These are phyloP conservation scores for Parachlorella kessleri DNA, from an alignment of 139 green algal genomes.

Conservation along the genomic window DNA sequence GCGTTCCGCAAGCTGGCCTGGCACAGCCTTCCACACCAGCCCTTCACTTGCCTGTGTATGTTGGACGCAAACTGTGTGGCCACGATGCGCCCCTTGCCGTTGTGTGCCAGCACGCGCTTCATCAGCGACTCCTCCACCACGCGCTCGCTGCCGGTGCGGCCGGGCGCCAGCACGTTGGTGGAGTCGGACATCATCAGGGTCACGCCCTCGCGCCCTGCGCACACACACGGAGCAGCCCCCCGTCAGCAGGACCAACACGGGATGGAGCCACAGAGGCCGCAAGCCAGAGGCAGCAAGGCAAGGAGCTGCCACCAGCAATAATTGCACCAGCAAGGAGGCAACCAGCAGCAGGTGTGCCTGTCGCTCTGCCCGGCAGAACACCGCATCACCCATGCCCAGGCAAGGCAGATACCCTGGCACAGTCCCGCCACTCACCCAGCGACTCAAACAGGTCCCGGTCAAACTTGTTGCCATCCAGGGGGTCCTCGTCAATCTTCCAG, in stretches of 20 bases:
- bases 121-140: conserved; percentile 79
- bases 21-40: too few species aligned
- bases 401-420: too few species aligned
- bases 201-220: conserved; percentile 75
- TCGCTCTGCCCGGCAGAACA: too few species aligned
- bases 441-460: conserved; percentile 88
- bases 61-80: conserved; percentile 97
- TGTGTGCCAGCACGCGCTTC: conserved; percentile 66
- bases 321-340: too few species aligned
- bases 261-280: too few species aligned
- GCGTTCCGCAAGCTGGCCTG: too few species aligned
- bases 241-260: too few species aligned
- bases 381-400: too few species aligned
- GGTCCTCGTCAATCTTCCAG: conserved; percentile 99
- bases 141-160: conserved; percentile 84
- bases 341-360: too few species aligned
- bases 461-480: conserved; percentile 90
- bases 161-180: conserved; percentile 96
- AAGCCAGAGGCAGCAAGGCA: too few species aligned
- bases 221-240: too few species aligned
- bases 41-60: conserved; percentile 72
- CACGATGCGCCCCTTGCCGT: conserved; percentile 89
- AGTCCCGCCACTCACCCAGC: conserved; percentile 60
- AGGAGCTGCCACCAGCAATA: too few species aligned
- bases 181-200: conserved; percentile 96